Evolutionary conservation across 805 yeast genomes (phyloP).

Genomic region (Teunomyces tritomae): DNA sequence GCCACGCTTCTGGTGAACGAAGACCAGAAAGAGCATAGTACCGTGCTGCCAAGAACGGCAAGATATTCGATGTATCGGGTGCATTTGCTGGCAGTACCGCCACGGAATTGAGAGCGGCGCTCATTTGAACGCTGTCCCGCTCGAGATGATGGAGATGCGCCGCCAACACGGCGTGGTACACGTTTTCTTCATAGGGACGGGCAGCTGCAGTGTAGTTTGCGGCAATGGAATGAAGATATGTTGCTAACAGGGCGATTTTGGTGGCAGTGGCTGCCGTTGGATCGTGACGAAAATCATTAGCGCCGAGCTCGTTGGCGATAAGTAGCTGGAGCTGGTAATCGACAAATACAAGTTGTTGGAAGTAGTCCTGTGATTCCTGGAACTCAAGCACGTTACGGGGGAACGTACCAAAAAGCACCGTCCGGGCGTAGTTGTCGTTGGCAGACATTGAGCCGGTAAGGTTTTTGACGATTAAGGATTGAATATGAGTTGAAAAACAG

Average conservation of each 20-base stretch:
- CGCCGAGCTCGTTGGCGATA: slow-evolving; percentile 15
- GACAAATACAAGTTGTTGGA: slow-evolving; percentile 33
- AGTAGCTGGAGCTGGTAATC: slow-evolving; percentile 38
- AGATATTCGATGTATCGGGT: slow-evolving; percentile 5
- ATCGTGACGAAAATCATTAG: slow-evolving; percentile 16
- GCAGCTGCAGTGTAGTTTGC: slow-evolving; percentile 22
- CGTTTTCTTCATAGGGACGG: slow-evolving; percentile 26
- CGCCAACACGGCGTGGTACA: slow-evolving; percentile 31
- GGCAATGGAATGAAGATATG: slow-evolving; percentile 23
- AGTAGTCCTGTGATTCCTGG: slow-evolving; percentile 31
- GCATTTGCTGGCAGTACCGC: neutral
- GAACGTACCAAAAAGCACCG: slow-evolving; percentile 36
- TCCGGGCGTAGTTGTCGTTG: slow-evolving; percentile 23
- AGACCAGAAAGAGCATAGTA: slow-evolving; percentile 31
- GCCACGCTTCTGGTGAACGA: neutral
- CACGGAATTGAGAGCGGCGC: slow-evolving; percentile 13
- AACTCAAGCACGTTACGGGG: slow-evolving; percentile 33
- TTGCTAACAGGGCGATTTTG: slow-evolving; percentile 25
- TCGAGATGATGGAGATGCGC: slow-evolving; percentile 35
- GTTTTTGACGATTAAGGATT: neutral
- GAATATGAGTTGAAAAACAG: neutral
- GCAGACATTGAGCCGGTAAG: slow-evolving; percentile 7
- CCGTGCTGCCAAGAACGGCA: slow-evolving; percentile 31
- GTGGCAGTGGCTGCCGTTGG: slow-evolving; percentile 5
- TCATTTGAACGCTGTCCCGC: slow-evolving; percentile 21